Percentiles rank a stretch among this genome's conserved stretches.
These are phyloP conservation scores for Arabis alpina DNA, from an alignment of 345 rosid species.

Conservation along the genomic window DNA sequence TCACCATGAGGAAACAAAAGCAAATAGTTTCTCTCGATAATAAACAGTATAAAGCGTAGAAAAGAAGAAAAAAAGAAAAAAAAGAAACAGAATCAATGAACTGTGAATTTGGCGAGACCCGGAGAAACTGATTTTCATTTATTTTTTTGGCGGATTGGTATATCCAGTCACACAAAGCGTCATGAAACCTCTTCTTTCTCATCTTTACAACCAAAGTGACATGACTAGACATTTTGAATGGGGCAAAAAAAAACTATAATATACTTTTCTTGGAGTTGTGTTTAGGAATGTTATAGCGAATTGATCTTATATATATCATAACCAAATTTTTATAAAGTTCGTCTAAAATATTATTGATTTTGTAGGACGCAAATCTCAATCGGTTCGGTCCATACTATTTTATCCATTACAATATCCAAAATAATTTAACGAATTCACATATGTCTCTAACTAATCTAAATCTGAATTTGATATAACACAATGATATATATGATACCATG, in stretches of 20 bases:
- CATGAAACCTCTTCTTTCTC: background rate
- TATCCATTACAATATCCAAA: conserved; percentile 7
- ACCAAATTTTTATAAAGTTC: background rate
- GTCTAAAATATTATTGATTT: background rate
- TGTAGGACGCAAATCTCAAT: conserved; percentile 2
- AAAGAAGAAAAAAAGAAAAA: background rate
- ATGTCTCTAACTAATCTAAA: background rate
- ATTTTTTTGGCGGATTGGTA: background rate
- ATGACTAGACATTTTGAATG: conserved; percentile 3
- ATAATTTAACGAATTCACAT: background rate
- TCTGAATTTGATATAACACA: background rate
- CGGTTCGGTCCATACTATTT: conserved; percentile 6
- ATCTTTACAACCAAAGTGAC: background rate
- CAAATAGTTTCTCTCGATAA: background rate
- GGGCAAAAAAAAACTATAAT: background rate
- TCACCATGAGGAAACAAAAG: background rate
- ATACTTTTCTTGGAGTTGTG: background rate
- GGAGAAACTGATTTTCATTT: background rate
- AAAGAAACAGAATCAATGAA: background rate
- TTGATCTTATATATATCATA: conserved; percentile 1
- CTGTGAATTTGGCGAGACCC: background rate
- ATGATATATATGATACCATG: background rate
- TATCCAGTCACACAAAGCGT: background rate
- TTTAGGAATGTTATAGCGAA: conserved; percentile 1
- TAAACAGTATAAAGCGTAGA: background rate